phyloP scores from a whole-genome alignment of 2,329 filamentous ascomycete species.

The Clathrospora elynae region DNA sequence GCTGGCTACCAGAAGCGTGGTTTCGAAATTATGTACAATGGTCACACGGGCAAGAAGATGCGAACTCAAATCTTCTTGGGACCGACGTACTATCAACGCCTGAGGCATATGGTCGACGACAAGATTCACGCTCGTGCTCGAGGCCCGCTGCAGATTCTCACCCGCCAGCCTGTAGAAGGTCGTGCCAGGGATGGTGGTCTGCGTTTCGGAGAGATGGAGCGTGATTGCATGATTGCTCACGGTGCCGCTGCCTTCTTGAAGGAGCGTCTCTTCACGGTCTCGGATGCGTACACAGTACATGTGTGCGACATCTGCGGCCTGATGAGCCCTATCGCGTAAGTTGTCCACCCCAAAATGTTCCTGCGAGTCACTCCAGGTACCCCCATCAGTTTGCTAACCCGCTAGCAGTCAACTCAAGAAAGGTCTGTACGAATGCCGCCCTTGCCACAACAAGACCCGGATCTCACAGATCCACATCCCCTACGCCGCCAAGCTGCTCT shows the following conservation, averaged over 20 bases:
- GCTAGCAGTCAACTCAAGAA: conserved; percentile 80
- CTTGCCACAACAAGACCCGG: conserved; percentile 98
- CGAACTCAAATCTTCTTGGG: conserved; percentile 95
- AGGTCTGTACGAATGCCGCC: conserved; percentile 93
- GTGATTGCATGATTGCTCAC: conserved; percentile 99
- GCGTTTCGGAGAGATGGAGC: conserved; percentile 99
- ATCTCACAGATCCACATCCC: conserved; percentile 98
- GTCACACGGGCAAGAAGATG: conserved; percentile 92
- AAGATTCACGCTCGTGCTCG: conserved; percentile 99
- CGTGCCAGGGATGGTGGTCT: conserved; percentile 96
- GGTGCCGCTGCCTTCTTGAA: conserved; percentile 96
- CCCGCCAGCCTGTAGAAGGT: conserved; percentile 95
- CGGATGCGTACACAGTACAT: conserved; percentile 96
- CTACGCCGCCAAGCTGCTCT: conserved; percentile 95
- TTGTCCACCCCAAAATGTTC: no score
- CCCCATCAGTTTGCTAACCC: conserved; percentile 26
- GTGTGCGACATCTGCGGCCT: conserved; percentile 98
- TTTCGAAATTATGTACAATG: conserved; percentile 99
- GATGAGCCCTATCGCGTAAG: conserved; percentile 99
- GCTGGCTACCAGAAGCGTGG: conserved; percentile 96
- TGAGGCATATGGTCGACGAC: conserved; percentile 99
- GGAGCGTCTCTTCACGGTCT: conserved; percentile 95
- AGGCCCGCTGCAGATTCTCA: conserved; percentile 96
- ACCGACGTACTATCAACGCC: conserved; percentile 97
- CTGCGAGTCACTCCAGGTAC: background rate